A percentile compares a stretch with the other conserved stretches of the same genome.
Conservation (phyloP, 1,284 basidiomycete species). For the Heliocybe sulcata region DNA sequence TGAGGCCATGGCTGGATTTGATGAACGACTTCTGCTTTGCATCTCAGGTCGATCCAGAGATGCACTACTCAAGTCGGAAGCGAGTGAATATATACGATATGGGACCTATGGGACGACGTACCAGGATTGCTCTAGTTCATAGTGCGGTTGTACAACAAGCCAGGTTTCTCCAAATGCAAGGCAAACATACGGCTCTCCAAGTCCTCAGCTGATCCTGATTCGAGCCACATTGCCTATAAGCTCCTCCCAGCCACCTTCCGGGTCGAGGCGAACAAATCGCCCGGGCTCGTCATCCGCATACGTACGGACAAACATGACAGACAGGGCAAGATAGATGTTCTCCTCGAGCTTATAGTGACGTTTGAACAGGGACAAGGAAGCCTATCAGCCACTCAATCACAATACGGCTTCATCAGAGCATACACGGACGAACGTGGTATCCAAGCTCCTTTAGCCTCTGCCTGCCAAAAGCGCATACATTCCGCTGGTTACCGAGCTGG, state of each 20-base stretch:
- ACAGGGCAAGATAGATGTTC: background rate
- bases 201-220: background rate
- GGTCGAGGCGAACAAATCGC: background rate
- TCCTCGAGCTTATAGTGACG: background rate
- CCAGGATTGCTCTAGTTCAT: no score
- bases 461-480: background rate
- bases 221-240: background rate
- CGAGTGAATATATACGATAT: no score
- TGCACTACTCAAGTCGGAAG: no score
- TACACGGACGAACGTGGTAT: background rate
- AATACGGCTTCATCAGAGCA: background rate
- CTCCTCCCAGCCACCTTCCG: background rate
- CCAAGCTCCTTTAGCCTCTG: background rate
- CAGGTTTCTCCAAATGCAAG: no score
- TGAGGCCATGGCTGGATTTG: no score
- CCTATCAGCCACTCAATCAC: background rate
- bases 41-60: no score
- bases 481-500: background rate
- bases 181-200: no score
- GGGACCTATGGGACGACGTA: no score
- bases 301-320: background rate
- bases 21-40: no score
- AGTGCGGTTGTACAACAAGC: no score
- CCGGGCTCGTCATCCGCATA: background rate
- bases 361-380: background rate